Evolutionary conservation across 1,284 basidiomycete species (phyloP), one percentile per base, ranked within the genome.

Genomic region (Apiotrichum siamense): DNA sequence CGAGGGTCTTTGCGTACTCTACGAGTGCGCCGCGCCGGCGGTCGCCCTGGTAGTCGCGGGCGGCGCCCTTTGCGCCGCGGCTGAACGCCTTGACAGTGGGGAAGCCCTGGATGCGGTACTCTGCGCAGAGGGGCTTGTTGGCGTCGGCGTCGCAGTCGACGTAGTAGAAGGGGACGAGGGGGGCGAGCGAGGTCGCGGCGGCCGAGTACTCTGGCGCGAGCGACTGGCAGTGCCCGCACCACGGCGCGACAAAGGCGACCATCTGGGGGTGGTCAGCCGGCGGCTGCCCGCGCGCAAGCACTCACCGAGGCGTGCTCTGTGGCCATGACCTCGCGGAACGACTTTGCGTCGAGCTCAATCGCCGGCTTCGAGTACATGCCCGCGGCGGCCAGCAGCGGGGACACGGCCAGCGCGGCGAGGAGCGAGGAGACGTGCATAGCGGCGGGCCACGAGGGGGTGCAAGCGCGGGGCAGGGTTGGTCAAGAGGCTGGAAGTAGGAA

Each of bases 81-180:
- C 89, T 87, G 75, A 85, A 93, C 7, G 88, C 75, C 81, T 87
- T 97, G 70, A 93, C 78, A 4, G 92, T 96, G 1, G 93, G 92
- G 79, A 93, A 97, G 2, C 93, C 92, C 74, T 91, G 79, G 20
- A 96, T 81, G n/a, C 83, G 82, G 78, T 87, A 87, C 56, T 89
- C 82, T 0, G 82, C 82, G 66, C 92, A 97, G 10, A 93, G 73
- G 7, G 76, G 78, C 70, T 87, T 89, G 75, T 96, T 94, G 64
- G 77, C 76, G 23, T 83, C 80, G n/a, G 80, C 84, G 63, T 97
- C 92, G 60, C 92, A 97, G 70, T 97, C 89, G 39, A 97, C 81
- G 12, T 89, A 87, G 70, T 92, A 94, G 54, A 88, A 80, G 1
- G 90, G 89, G 29, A 97, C 80, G 32, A 97, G 78, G 9, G 91